These are phyloP conservation scores for Fusarium tanahbumbuense DNA, from an alignment of 2,329 filamentous ascomycete genomes.

Conservation along the genomic window DNA sequence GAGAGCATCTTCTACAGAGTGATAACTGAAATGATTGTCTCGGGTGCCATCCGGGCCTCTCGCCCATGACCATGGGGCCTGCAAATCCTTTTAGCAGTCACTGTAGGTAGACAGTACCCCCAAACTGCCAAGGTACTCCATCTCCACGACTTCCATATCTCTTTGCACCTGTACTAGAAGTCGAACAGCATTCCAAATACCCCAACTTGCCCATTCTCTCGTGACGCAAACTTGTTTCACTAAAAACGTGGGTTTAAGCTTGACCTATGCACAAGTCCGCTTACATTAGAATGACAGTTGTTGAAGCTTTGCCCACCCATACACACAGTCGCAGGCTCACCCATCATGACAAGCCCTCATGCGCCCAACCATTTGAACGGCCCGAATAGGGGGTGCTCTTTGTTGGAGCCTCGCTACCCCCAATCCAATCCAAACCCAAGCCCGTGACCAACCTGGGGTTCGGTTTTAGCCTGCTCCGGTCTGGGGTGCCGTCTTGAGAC, in stretches of 20 bases:
- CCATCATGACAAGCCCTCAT: conserved; percentile 24
- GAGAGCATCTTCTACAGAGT: conserved; percentile 8
- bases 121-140: neutral
- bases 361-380: conserved; percentile 34
- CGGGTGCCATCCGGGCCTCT: conserved; percentile 37
- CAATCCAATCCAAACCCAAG: conserved; percentile 26
- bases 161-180: neutral
- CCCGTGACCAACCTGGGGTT: conserved; percentile 30
- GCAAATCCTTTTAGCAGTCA: conserved; percentile 11
- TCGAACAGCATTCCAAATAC: conserved; percentile 5
- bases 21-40: conserved; percentile 18
- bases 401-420: conserved; percentile 26
- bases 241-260: conserved; percentile 4
- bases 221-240: neutral
- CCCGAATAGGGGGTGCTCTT: conserved; percentile 43
- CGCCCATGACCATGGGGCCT: conserved; percentile 25
- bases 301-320: neutral
- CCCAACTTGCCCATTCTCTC: conserved; percentile 4
- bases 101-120: neutral
- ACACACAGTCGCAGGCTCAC: conserved; percentile 12
- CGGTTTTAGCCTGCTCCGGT: conserved; percentile 34
- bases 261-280: neutral
- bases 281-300: conserved; percentile 12
- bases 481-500: conserved; percentile 27
- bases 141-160: neutral